Conservation (phyloP, 306 rosid species). For the Mucuna pruriens region DNA sequence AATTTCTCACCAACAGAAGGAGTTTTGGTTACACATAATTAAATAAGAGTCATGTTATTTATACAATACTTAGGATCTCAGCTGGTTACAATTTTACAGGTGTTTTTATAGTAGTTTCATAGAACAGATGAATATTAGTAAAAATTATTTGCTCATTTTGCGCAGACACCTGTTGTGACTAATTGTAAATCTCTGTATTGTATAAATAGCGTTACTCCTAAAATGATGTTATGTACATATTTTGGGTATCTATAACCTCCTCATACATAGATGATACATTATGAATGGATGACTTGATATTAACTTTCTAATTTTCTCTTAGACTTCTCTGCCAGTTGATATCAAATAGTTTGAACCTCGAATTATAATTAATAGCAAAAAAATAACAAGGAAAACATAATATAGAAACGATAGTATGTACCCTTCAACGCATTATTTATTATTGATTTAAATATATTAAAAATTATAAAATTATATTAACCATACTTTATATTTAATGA, state of each 20-base stretch:
- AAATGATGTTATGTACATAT: neutral
- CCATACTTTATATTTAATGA: no score
- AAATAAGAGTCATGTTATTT: conserved; percentile 39
- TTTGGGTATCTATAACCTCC: neutral
- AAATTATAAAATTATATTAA: no score
- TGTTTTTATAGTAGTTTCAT: conserved; percentile 22
- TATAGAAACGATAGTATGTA: no score
- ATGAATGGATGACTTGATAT: neutral
- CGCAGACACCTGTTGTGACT: conserved; percentile 8
- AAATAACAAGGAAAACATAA: neutral
- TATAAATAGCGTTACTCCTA: conserved; percentile 26
- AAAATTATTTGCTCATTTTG: neutral
- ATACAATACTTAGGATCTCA: conserved; percentile 14
- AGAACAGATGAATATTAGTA: conserved; percentile 8
- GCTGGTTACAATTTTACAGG: neutral
- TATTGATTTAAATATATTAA: no score
- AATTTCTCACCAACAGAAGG: conserved; percentile 7
- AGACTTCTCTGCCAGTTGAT: neutral
- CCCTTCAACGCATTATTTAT: no score
- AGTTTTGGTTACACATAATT: conserved; percentile 19
- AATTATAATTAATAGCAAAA: neutral
- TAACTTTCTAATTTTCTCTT: neutral
- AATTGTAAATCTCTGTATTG: conserved; percentile 27
- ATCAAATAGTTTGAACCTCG: neutral
- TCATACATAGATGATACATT: neutral